Evolutionary conservation across 768 basidiomycete species (phyloP).

Genomic region (Suillus discolor): DNA sequence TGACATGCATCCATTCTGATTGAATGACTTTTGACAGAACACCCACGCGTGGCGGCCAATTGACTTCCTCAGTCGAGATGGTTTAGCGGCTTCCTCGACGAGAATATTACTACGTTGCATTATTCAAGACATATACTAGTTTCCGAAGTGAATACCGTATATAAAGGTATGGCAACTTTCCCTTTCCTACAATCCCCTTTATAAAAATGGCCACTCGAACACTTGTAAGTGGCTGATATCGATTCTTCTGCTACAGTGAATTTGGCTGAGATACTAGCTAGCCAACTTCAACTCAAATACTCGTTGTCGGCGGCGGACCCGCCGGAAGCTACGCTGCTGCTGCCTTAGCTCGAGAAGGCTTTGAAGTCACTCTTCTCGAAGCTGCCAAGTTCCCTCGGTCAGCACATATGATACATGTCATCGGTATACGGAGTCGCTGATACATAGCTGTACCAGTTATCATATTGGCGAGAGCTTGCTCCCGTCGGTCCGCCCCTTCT

Average conservation of each 20-base stretch:
- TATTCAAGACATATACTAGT: neutral
- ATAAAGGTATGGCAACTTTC: neutral
- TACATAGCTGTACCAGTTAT: conserved; percentile 37
- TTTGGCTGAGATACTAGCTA: neutral
- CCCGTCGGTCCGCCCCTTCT: conserved; percentile 60
- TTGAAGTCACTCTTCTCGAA: conserved; percentile 56
- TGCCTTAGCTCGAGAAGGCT: conserved; percentile 56
- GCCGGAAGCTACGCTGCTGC: conserved; percentile 60
- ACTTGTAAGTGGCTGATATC: neutral
- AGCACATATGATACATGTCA: conserved; percentile 50
- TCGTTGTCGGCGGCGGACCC: conserved; percentile 46
- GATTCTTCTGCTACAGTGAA: neutral
- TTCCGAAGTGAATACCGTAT: neutral
- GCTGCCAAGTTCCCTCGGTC: conserved; percentile 54
- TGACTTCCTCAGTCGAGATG: neutral
- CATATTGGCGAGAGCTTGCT: conserved; percentile 64
- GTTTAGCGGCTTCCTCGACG: neutral
- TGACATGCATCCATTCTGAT: neutral
- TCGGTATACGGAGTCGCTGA: neutral
- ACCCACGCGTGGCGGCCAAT: neutral
- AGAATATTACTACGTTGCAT: neutral
- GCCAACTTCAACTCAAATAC: conserved; percentile 16
- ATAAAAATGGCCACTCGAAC: neutral
- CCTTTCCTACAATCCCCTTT: neutral
- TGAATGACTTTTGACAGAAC: neutral